Conservation (phyloP, 805 yeast species). For the Babjeviella inositovora region DNA sequence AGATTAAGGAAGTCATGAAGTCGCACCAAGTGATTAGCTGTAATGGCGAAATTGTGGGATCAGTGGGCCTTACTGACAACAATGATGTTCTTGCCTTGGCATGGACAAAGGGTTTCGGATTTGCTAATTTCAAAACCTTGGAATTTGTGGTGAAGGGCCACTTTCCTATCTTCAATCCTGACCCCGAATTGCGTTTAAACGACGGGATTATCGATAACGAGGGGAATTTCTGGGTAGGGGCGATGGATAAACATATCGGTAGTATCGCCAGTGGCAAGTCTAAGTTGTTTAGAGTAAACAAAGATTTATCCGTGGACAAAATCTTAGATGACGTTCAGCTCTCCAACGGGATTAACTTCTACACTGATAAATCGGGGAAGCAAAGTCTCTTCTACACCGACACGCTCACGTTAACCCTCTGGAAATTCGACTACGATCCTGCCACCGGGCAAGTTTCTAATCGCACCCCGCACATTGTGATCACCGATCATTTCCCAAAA, state of each 20-base stretch:
- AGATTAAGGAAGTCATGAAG: conserved; percentile 8
- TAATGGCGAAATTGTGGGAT: conserved; percentile 12
- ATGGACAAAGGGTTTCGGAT: conserved; percentile 18
- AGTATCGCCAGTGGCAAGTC: conserved; percentile 13
- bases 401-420: conserved; percentile 27
- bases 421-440: conserved; percentile 25
- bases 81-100: conserved; percentile 15
- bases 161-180: conserved; percentile 12
- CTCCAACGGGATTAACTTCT: conserved; percentile 24
- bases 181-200: conserved; percentile 13
- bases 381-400: conserved; percentile 16
- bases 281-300: conserved; percentile 1
- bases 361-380: conserved; percentile 9
- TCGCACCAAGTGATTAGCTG: conserved; percentile 1
- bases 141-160: conserved; percentile 6
- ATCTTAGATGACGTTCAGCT: conserved; percentile 7
- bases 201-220: conserved; percentile 26
- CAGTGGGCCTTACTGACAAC: conserved; percentile 17
- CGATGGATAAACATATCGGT: conserved; percentile 21
- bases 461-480: conserved; percentile 18
- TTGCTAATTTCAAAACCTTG: conserved; percentile 11
- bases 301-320: not conserved
- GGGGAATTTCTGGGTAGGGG: conserved; percentile 26
- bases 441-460: conserved; percentile 16
- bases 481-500: conserved; percentile 7